Conservation (phyloP, 2,329 filamentous ascomycete species). For the Pseudogymnoascus sp. region DNA sequence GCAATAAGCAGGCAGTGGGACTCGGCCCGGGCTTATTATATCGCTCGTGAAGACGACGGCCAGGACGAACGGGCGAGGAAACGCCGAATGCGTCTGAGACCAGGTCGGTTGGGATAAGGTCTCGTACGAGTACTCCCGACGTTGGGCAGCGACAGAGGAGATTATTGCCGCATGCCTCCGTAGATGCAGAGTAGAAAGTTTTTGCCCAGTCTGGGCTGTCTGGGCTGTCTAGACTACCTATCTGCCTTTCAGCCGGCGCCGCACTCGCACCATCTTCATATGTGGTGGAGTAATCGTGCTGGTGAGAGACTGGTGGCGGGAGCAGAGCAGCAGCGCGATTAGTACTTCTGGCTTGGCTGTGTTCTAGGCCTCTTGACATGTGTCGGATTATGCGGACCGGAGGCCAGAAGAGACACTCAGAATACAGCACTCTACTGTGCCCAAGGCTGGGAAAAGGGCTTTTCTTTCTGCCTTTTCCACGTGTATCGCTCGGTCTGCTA, state of each 20-base stretch:
- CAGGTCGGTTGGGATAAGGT: background rate
- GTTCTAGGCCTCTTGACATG: background rate
- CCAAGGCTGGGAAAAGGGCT: background rate
- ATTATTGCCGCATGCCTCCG: background rate
- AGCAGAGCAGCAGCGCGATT: background rate
- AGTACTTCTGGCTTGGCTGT: background rate
- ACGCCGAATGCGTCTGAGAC: background rate
- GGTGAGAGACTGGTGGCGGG: background rate
- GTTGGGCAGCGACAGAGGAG: background rate
- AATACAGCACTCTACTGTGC: background rate
- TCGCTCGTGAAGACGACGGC: background rate
- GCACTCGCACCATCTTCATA: background rate
- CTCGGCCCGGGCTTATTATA: background rate
- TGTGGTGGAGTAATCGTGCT: background rate
- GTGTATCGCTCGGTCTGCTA: background rate
- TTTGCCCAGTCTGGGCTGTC: background rate
- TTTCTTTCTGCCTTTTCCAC: background rate
- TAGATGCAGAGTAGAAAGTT: background rate
- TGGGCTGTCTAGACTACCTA: background rate
- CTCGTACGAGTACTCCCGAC: background rate
- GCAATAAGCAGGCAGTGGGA: background rate
- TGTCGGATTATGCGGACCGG: background rate
- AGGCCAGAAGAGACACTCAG: background rate
- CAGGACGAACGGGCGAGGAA: background rate
- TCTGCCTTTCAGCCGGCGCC: background rate